A percentile compares a stretch with the other conserved stretches of the same genome.
phyloP scores from a whole-genome alignment of 345 rosid species.

The Populus deltoides region DNA sequence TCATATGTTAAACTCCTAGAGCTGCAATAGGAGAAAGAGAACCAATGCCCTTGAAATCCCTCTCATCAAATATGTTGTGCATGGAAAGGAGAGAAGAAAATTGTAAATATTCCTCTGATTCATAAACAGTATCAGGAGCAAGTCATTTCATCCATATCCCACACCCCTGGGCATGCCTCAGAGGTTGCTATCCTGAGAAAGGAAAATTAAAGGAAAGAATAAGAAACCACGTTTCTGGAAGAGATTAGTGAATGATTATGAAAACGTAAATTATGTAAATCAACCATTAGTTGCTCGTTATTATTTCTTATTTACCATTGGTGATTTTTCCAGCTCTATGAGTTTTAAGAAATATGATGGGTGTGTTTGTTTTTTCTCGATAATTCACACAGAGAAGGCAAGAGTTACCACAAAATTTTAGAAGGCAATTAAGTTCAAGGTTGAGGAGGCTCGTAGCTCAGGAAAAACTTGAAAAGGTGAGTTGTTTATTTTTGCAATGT shows the following conservation, averaged over 20 bases:
- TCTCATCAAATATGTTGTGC: neutral
- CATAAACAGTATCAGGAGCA: neutral
- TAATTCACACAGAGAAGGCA: constrained; percentile 61
- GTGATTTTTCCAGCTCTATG: neutral
- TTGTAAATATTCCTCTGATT: neutral
- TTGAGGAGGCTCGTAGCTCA: constrained; percentile 74
- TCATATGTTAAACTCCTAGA: neutral
- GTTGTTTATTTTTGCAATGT: neutral
- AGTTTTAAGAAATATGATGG: constrained; percentile 1
- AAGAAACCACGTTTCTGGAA: neutral
- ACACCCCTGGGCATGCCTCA: neutral
- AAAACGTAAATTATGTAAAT: neutral
- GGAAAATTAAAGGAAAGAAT: neutral
- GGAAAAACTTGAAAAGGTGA: constrained; percentile 80
- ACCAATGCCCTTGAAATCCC: neutral
- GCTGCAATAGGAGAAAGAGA: neutral
- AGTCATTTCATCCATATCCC: neutral
- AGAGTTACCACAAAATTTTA: constrained; percentile 65
- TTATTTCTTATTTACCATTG: neutral
- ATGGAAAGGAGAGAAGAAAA: neutral
- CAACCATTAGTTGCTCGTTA: neutral
- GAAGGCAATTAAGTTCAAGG: constrained; percentile 65
- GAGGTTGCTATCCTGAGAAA: neutral
- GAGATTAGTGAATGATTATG: neutral
- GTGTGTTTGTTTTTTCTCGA: constrained; percentile 8